These are phyloP conservation scores for Tolypocladium sp. DNA, from an alignment of 2,329 filamentous ascomycete genomes.

Conservation along the genomic window DNA sequence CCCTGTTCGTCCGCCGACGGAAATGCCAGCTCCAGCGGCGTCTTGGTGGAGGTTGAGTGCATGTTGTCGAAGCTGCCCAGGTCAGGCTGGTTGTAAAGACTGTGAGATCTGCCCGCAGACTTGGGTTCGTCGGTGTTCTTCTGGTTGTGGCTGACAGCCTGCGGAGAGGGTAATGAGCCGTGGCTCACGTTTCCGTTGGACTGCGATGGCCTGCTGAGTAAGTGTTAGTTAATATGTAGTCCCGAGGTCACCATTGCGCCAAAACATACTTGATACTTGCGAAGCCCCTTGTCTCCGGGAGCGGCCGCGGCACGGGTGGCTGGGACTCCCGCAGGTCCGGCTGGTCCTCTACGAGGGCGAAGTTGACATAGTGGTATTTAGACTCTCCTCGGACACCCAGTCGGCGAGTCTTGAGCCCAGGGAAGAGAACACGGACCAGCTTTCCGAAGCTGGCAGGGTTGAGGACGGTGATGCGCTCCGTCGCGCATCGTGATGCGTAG, in stretches of 20 bases:
- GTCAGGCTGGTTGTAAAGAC: conserved; percentile 52
- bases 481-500: conserved; percentile 88
- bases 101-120: conserved; percentile 22
- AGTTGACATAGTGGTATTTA: conserved; percentile 90
- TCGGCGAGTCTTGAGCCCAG: conserved; percentile 84
- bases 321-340: conserved; percentile 36
- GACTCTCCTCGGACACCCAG: conserved; percentile 92
- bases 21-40: conserved; percentile 51
- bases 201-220: conserved; percentile 21
- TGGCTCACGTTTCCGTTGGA: conserved; percentile 17
- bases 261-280: conserved; percentile 38
- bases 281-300: conserved; percentile 38
- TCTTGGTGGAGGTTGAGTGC: conserved; percentile 48
- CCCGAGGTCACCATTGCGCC: too few relatives aligned
- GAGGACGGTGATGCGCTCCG: conserved; percentile 84
- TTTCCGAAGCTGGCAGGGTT: conserved; percentile 98
- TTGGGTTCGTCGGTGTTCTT: conserved; percentile 4
- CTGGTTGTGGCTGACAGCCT: conserved; percentile 13
- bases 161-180: conserved; percentile 19
- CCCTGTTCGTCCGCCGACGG: conserved; percentile 45
- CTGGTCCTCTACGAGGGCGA: conserved; percentile 49
- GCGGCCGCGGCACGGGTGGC: conserved; percentile 35
- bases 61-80: conserved; percentile 49
- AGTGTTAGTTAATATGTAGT: conserved; percentile 9
- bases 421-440: conserved; percentile 90